Percentiles rank a stretch among this genome's conserved stretches.
phyloP scores from a whole-genome alignment of 768 basidiomycete species.

The Pisolithus marmoratus region DNA sequence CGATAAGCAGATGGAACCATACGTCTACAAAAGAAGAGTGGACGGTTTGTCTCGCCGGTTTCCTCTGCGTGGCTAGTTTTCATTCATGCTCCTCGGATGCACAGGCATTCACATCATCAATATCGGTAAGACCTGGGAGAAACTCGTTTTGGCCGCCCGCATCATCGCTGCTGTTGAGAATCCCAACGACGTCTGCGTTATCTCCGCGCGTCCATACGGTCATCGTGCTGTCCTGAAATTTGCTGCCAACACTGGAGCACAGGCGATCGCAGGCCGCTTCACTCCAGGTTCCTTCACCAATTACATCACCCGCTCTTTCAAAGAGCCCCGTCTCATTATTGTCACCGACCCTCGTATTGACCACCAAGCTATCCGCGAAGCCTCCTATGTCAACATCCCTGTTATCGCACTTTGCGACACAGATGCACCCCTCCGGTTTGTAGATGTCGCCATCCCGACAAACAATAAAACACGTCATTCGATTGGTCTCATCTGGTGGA shows the following conservation, averaged over 20 bases:
- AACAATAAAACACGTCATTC: constrained; percentile 99
- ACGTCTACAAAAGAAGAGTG: constrained; percentile 93
- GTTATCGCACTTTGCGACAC: constrained; percentile 99
- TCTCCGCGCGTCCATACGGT: constrained; percentile 97
- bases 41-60: constrained; percentile 63
- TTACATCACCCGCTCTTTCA: constrained; percentile 99
- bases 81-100: constrained; percentile 5
- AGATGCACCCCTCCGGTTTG: constrained; percentile 94
- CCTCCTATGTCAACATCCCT: constrained; percentile 99
- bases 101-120: constrained; percentile 94
- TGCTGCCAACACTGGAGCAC: constrained; percentile 95
- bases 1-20: constrained; percentile 98
- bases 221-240: constrained; percentile 99
- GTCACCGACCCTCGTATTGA: constrained; percentile 99
- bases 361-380: constrained; percentile 99
- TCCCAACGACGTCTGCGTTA: constrained; percentile 96
- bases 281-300: constrained; percentile 99
- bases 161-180: constrained; percentile 97
- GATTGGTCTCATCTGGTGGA: constrained; percentile 96
- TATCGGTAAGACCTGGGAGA: constrained; percentile 99
- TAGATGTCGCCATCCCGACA: constrained; percentile 97
- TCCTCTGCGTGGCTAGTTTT: constrained; percentile 6
- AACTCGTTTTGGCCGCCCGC: constrained; percentile 96
- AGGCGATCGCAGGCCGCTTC: constrained; percentile 98
- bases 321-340: constrained; percentile 97